Evolutionary conservation across 1,284 basidiomycete genomes (phyloP), one percentile per base, ranked within the genome.

Genomic region (Cronartium quercuum): DNA sequence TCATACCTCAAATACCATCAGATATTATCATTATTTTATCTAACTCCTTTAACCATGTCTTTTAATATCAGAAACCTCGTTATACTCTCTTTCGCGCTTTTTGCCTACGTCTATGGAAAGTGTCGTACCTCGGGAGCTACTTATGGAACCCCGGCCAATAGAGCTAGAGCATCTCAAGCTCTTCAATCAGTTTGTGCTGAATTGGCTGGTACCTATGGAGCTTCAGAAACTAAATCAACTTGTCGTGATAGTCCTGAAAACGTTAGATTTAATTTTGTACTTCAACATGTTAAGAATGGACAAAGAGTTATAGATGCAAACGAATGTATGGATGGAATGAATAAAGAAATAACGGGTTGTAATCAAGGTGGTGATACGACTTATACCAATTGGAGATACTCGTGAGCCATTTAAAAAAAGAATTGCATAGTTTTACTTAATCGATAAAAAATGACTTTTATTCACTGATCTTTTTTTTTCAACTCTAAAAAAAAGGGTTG

Each of bases 401-500:
- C 61, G 61, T 63, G 42, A 63, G 61, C 6, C 35, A 24, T 58
- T 58, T 18, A n/a, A n/a, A n/a, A n/a, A n/a, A n/a, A n/a, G n/a
- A n/a, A n/a, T n/a, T n/a, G n/a, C n/a, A n/a, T n/a, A n/a, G n/a
- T n/a, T n/a, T n/a, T n/a, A n/a, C n/a, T n/a, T n/a, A n/a, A n/a
- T n/a, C n/a, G n/a, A n/a, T n/a, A n/a, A n/a, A n/a, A n/a, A n/a
- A n/a, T n/a, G n/a, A n/a, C n/a, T n/a, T n/a, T n/a, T n/a, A n/a
- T n/a, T n/a, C n/a, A n/a, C n/a, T n/a, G n/a, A n/a, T n/a, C n/a
- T n/a, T n/a, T n/a, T n/a, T n/a, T n/a, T n/a, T n/a, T n/a, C n/a
- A n/a, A n/a, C n/a, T n/a, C n/a, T n/a, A n/a, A n/a, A n/a, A n/a
- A n/a, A n/a, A n/a, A n/a, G n/a, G n/a, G n/a, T n/a, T n/a, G n/a